These are phyloP conservation scores for Afroboletus lepidellus DNA, from an alignment of 1,284 basidiomycete genomes.

Conservation along the genomic window DNA sequence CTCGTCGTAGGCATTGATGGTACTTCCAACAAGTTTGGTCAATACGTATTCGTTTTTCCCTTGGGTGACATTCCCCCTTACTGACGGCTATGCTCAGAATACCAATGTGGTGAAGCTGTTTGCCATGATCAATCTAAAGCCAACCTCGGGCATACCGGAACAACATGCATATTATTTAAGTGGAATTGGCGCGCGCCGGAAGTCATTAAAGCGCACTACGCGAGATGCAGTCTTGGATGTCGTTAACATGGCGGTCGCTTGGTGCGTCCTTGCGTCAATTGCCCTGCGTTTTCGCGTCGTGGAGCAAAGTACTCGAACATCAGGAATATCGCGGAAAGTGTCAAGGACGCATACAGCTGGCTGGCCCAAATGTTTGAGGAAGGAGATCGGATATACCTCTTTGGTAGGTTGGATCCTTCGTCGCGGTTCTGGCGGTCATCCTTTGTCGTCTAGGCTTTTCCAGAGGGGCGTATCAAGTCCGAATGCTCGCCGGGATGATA, in stretches of 20 bases:
- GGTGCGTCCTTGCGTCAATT: too few relatives aligned
- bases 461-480: slow-evolving; percentile 35
- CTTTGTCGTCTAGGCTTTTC: slow-evolving; percentile 2
- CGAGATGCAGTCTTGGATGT: slow-evolving; percentile 15
- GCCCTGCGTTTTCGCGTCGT: too few relatives aligned
- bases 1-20: slow-evolving; percentile 38
- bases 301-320: too few relatives aligned
- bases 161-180: slow-evolving; percentile 42
- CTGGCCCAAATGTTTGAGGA: slow-evolving; percentile 8
- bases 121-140: too few relatives aligned
- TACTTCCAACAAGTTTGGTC: slow-evolving; percentile 36
- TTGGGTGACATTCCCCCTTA: too few relatives aligned
- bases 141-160: slow-evolving; percentile 6
- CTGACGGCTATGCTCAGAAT: not conserved
- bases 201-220: slow-evolving; percentile 19
- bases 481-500: slow-evolving; percentile 21
- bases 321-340: slow-evolving; percentile 8
- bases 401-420: too few relatives aligned
- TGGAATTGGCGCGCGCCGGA: slow-evolving; percentile 41
- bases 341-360: slow-evolving; percentile 7
- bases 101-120: slow-evolving; percentile 21
- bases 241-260: slow-evolving; percentile 26
- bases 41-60: slow-evolving; percentile 18
- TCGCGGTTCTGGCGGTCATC: too few relatives aligned
- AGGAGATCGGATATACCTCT: slow-evolving; percentile 11